Base-by-base conservation (phyloP, 2,329 filamentous ascomycete genomes). In the Sphaerulina musiva region DNA sequence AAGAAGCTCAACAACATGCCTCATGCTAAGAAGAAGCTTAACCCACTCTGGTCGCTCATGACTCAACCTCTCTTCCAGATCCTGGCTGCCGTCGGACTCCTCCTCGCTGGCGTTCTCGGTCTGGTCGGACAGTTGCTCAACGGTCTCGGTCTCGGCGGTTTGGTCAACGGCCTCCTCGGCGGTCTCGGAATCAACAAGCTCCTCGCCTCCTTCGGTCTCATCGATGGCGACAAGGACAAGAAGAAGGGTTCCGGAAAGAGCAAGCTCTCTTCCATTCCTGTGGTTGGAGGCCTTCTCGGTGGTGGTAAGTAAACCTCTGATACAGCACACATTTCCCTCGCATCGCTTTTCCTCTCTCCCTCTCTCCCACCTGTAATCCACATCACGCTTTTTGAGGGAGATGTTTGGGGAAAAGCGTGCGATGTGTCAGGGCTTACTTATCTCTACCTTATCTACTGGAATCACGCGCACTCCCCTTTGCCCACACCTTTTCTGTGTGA, bases 61-160 rank as follows among this genome's bases (percentile, higher is more conserved):
- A 83, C 83, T 36, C 89, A 95, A 77, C 91, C 91, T 9, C 76
- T 95, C 20, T 89, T 90, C 80, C 91, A 96, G 79, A 95, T 95
- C 68, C 80, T 95, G 46, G 89, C 90, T 7, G 90, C 88, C 9
- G 90, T 95, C 44, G 91, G 91, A 20, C 74, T 95, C 55, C 72
- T 95, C 59, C 77, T 96, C 57, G 84, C 78, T 48, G 90, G 91
- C 70, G 90, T 96, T 0, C 78, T 96, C 6, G 87, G 87, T 42
- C 79, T 96, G 1, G 89, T 95, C 17, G 90, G 89, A 53, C 84
- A 84, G 67, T 74, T 95, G 66, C 79, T 93, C 55, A 85, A 86
- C 63, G 88, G 86, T 4, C 81, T 95, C 29, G 90, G 90, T 54
- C 80, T 95, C 1, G 90, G 90, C 56, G 86, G 86, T 12, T 71